Evolutionary conservation across 371 early-diverging fungal species (phyloP), one percentile per base, ranked within the genome.

Genomic region (Mortierella sp.): DNA sequence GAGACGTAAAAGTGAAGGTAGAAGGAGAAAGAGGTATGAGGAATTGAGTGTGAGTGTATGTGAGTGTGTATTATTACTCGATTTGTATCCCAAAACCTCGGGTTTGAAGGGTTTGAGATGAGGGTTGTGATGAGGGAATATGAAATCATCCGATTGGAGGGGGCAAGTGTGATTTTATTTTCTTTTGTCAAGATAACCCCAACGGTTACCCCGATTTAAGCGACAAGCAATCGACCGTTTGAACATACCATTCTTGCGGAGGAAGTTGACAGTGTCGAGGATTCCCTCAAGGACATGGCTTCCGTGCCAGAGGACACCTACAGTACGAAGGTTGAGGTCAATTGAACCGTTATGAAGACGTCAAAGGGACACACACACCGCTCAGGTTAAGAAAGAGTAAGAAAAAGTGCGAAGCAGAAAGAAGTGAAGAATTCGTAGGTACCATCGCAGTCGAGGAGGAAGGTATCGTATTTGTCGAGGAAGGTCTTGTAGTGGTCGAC

Each of bases 361-460:
- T n/a, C n/a, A n/a, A n/a, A n/a, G n/a, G n/a, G n/a, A n/a, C n/a
- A n/a, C n/a, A n/a, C n/a, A n/a, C n/a, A n/a, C n/a, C n/a, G n/a
- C n/a, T n/a, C n/a, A n/a, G n/a, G n/a, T n/a, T n/a, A n/a, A 40
- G 4, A 43, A 34, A 69, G 43, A 63, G 37, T 19, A 41, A 5
- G 55, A 8, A 4, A n/a, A 53, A 39, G 22, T 19, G 29, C 40
- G n/a, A 14, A 29, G 40, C 1, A 37, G 50, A 67, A 43, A 24
- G 22, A 39, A 7, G 52, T 40, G 29, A 34, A 22, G n/a, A 24
- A 13, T 14, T 24, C 29, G 10, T 19, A 24, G 39, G 58, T 89
- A 94, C 97, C 99, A 90, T 99, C 99, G 87, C 97, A 97, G 86
- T 99, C 99, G 65, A 99, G 94, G 68, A 99, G 87, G 77, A 97